A percentile compares a stretch with the other conserved stretches of the same genome.
Evolutionary conservation across 805 yeast genomes (phyloP).

Genomic region (Saturnispora silvae): DNA sequence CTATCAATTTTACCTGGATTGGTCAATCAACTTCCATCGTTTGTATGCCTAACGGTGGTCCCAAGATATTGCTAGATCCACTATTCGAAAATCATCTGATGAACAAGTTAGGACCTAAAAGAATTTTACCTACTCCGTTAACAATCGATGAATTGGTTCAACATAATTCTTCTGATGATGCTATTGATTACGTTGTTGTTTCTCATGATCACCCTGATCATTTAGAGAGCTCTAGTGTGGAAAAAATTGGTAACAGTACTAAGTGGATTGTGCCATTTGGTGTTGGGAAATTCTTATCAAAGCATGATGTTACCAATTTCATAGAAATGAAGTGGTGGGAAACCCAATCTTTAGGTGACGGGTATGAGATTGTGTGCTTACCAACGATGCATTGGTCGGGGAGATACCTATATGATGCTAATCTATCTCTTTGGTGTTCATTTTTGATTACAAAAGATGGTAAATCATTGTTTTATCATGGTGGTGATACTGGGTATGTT

Average conservation of each 20-base stretch:
- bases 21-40: conserved; percentile 84
- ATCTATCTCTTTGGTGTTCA: conserved; percentile 81
- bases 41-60: conserved; percentile 38
- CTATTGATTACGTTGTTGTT: conserved; percentile 65
- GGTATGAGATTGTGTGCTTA: conserved; percentile 72
- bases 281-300: conserved; percentile 45
- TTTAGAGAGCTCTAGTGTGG: conserved; percentile 54
- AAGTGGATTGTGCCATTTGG: conserved; percentile 89
- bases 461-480: conserved; percentile 72
- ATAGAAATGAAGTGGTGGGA: conserved; percentile 96
- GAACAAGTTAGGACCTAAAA: conserved; percentile 63
- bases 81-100: conserved; percentile 59
- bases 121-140: conserved; percentile 75
- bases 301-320: conserved; percentile 41
- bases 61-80: conserved; percentile 76
- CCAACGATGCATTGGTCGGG: conserved; percentile 99
- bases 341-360: conserved; percentile 31
- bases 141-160: conserved; percentile 38
- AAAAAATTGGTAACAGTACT: conserved; percentile 44
- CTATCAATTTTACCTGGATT: conserved; percentile 74
- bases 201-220: conserved; percentile 97
- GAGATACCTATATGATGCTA: conserved; percentile 67
- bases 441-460: conserved; percentile 59
- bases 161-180: conserved; percentile 51
- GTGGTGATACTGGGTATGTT: conserved; percentile 93